Conservation (phyloP, 495 filamentous ascomycete genomes). For the Stereocaulon alpinum region DNA sequence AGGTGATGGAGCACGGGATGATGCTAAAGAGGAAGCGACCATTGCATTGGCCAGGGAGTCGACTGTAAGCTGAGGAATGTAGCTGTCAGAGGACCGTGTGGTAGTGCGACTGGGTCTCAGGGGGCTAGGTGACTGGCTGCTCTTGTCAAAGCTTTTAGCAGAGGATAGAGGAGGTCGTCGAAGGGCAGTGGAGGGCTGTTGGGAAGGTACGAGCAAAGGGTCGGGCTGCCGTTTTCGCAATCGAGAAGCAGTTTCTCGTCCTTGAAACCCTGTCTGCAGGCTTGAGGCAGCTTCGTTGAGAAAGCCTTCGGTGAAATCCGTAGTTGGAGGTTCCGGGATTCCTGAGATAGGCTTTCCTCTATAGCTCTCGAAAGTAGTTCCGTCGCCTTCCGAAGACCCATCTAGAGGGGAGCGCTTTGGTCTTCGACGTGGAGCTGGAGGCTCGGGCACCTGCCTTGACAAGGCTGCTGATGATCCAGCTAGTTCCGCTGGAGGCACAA, state of each 20-base stretch:
- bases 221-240: neutral
- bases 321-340: neutral
- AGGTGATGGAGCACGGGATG: constrained; percentile 52
- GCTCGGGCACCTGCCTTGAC: constrained; percentile 8
- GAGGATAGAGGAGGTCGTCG: constrained; percentile 3
- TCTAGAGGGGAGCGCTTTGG: neutral
- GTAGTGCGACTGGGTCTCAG: constrained; percentile 6
- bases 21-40: constrained; percentile 73
- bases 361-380: neutral
- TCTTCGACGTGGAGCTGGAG: constrained; percentile 12
- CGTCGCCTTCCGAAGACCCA: neutral
- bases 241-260: neutral
- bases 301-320: neutral
- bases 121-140: neutral
- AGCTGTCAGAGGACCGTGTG: constrained; percentile 5
- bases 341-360: neutral
- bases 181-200: neutral
- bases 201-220: neutral
- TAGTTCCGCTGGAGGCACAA: constrained; percentile 1
- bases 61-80: constrained; percentile 29
- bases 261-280: neutral
- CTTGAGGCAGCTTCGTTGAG: neutral
- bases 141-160: neutral
- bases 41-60: constrained; percentile 63
- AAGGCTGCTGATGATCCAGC: neutral